phyloP scores from a whole-genome alignment of 2,329 filamentous ascomycete species.

The Curvularia hawaiiensis region DNA sequence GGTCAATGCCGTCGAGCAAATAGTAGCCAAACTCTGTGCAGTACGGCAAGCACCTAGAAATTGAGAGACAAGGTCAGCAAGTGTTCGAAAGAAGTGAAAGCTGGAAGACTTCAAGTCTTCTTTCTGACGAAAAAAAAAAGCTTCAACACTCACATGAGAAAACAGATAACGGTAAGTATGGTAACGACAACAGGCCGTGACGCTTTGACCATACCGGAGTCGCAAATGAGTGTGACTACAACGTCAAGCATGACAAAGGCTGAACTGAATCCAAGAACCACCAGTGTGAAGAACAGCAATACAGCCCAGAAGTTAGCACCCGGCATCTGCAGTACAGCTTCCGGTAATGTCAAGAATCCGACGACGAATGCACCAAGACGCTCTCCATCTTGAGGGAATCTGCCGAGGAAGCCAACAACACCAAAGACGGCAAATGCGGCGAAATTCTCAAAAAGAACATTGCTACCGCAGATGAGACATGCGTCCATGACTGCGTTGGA shows the following conservation, averaged over 20 bases:
- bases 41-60: slow-evolving; percentile 55
- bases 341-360: slow-evolving; percentile 63
- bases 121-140: not conserved
- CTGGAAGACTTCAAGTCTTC: not conserved
- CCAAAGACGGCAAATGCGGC: slow-evolving; percentile 60
- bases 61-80: not conserved
- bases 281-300: slow-evolving; percentile 63
- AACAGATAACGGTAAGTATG: slow-evolving; percentile 55
- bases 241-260: slow-evolving; percentile 66
- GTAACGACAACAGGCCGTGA: slow-evolving; percentile 59
- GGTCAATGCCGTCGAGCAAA: slow-evolving; percentile 60
- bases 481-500: slow-evolving; percentile 66
- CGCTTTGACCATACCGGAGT: slow-evolving; percentile 54
- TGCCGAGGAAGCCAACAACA: slow-evolving; percentile 57
- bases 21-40: slow-evolving; percentile 64
- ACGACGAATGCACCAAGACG: slow-evolving; percentile 61
- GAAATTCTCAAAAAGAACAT: slow-evolving; percentile 62
- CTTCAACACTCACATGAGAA: slow-evolving; percentile 48
- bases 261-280: slow-evolving; percentile 63
- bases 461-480: slow-evolving; percentile 60
- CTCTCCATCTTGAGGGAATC: slow-evolving; percentile 51
- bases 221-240: slow-evolving; percentile 59
- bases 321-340: slow-evolving; percentile 62
- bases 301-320: slow-evolving; percentile 64
- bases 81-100: not conserved